Evolutionary conservation across 139 green algal genomes (phyloP).

Genomic region (Micractinium sp.): DNA sequence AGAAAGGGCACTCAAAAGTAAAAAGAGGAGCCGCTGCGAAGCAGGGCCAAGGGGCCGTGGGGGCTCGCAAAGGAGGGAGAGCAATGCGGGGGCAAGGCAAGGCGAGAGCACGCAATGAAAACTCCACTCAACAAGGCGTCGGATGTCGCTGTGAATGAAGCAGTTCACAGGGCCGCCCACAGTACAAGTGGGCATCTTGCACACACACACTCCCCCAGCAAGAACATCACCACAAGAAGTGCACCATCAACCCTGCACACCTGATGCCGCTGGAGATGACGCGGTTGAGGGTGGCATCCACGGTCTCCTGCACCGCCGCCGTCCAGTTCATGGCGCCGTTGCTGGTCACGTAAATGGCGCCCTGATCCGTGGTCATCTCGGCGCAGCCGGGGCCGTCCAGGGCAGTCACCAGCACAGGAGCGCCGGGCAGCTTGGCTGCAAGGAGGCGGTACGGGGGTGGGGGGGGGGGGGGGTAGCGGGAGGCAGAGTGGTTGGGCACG

Average conservation of each 20-base stretch:
- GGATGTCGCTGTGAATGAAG: too few species aligned
- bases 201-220: not conserved
- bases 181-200: not conserved
- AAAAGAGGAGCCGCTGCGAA: not conserved
- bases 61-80: too few species aligned
- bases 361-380: conserved; percentile 98
- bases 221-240: too few species aligned
- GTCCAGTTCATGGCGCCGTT: conserved; percentile 96
- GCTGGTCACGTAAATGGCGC: conserved; percentile 97
- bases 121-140: too few species aligned
- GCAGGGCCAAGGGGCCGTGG: too few species aligned
- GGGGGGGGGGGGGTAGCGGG: not conserved
- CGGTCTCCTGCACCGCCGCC: conserved; percentile 97
- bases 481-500: not conserved
- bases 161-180: not conserved
- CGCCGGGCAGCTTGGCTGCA: conserved; percentile 90
- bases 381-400: conserved; percentile 74
- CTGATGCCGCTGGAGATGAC: conserved; percentile 82
- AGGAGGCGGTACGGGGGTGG: not conserved
- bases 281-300: conserved; percentile 98
- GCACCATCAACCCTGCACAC: not conserved
- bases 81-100: not conserved
- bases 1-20: not conserved
- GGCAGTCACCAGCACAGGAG: conserved; percentile 82
- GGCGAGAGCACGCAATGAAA: too few species aligned